phyloP scores from a whole-genome alignment of 164 flowering plant species.

The Aristolochia fimbriata region DNA sequence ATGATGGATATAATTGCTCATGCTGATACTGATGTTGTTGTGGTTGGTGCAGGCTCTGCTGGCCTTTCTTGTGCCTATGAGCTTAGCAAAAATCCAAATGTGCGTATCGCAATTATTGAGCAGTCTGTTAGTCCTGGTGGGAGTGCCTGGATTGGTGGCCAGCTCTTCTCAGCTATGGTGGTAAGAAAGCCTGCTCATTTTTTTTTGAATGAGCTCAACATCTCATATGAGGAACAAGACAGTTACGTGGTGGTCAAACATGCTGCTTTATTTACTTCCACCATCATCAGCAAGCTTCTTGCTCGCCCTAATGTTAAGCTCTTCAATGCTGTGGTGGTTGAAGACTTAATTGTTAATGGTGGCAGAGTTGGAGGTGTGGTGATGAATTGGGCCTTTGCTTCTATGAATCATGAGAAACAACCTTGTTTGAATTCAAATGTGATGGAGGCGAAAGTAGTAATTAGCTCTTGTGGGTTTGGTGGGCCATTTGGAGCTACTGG shows the following conservation, averaged over 20 bases:
- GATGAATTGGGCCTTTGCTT: conserved; percentile 95
- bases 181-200: conserved; percentile 80
- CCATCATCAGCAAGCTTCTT: conserved; percentile 82
- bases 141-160: conserved; percentile 97
- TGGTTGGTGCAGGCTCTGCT: conserved; percentile 90
- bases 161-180: conserved; percentile 92
- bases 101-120: conserved; percentile 65
- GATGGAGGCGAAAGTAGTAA: conserved; percentile 94
- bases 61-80: conserved; percentile 88
- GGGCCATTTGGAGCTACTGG: conserved; percentile 95
- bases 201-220: conserved; percentile 67
- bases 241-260: conserved; percentile 86
- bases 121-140: conserved; percentile 95
- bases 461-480: conserved; percentile 93
- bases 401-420: conserved; percentile 96
- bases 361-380: conserved; percentile 70
- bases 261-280: conserved; percentile 86
- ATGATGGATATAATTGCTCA: conserved; percentile 88
- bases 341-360: conserved; percentile 76
- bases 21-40: conserved; percentile 84
- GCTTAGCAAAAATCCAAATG: conserved; percentile 67
- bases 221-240: conserved; percentile 87
- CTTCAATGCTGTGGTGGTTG: conserved; percentile 90
- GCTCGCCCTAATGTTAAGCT: conserved; percentile 86
- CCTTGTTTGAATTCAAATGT: conserved; percentile 97